A percentile compares a stretch with the other conserved stretches of the same genome.
These are phyloP conservation scores for Tetrapyrgos nigripes DNA, from an alignment of 1,284 basidiomycete genomes.

Conservation along the genomic window DNA sequence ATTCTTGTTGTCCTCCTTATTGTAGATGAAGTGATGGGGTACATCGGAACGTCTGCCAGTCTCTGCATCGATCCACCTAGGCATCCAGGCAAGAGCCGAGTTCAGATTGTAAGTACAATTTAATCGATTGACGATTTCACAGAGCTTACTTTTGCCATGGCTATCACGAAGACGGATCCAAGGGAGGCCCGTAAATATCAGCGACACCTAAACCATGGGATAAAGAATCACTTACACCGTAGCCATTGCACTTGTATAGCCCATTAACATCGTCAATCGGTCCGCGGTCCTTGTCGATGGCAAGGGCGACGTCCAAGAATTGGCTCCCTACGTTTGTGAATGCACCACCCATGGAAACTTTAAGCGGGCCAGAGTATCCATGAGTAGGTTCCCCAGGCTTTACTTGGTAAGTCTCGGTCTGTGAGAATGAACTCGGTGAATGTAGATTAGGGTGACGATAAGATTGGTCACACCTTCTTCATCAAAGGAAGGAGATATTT, in stretches of 20 bases:
- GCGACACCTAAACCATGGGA: conserved; percentile 32
- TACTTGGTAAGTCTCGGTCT: too few species aligned
- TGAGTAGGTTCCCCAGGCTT: conserved; percentile 33
- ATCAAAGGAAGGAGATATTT: conserved; percentile 46
- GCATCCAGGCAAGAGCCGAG: too few species aligned
- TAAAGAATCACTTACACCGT: neutral
- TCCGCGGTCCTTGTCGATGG: conserved; percentile 37
- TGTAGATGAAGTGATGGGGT: conserved; percentile 50
- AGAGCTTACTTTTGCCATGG: conserved; percentile 30
- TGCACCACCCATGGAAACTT: conserved; percentile 37
- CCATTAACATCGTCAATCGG: conserved; percentile 35
- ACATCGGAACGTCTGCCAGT: conserved; percentile 50
- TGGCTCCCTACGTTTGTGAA: conserved; percentile 34
- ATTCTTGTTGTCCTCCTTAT: conserved; percentile 36
- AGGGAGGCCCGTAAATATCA: conserved; percentile 10
- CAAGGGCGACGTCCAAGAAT: conserved; percentile 37
- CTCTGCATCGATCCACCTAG: conserved; percentile 42
- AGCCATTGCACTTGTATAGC: conserved; percentile 4
- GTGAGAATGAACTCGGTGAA: too few species aligned
- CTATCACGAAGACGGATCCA: conserved; percentile 14
- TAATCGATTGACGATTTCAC: neutral
- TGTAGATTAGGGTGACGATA: too few species aligned
- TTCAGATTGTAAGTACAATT: neutral
- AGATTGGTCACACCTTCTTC: conserved; percentile 40
- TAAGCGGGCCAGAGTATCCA: conserved; percentile 45